Percentiles rank a stretch among this genome's conserved stretches.
Evolutionary conservation across 225 moss, liverwort and hornwort species (phyloP).

Genomic region (Climacium dendroides): DNA sequence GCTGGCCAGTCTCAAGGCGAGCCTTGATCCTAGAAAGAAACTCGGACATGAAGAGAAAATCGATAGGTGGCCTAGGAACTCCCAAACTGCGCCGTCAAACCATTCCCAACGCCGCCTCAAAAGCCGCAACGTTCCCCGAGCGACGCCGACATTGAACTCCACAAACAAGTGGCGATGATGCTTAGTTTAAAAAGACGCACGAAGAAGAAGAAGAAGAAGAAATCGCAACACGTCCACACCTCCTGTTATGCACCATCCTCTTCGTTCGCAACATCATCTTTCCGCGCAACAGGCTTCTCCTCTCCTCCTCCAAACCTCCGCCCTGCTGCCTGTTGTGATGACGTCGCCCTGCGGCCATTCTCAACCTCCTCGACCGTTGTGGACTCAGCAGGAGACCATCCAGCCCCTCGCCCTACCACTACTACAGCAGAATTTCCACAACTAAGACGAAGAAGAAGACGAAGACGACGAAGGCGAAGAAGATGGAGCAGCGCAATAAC

Average conservation of each 20-base stretch:
- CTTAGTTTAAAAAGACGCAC: background rate
- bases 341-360: conserved; percentile 2
- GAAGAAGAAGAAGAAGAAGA: background rate
- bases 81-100: conserved; percentile 28
- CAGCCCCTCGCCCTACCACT: background rate
- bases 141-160: background rate
- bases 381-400: background rate
- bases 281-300: background rate
- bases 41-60: conserved; percentile 95
- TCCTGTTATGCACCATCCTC: background rate
- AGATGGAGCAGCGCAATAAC: background rate
- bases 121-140: background rate
- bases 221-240: background rate
- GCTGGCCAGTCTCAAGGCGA: conserved; percentile 99
- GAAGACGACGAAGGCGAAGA: background rate
- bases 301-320: background rate
- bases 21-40: conserved; percentile 99
- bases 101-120: conserved; percentile 11
- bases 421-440: background rate
- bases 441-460: background rate
- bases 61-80: background rate
- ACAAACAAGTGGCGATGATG: background rate
- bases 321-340: background rate
- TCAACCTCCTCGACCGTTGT: background rate
- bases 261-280: background rate